Base-by-base conservation (phyloP, 1,284 basidiomycete species). In the Phylloboletellus chloephorus region DNA sequence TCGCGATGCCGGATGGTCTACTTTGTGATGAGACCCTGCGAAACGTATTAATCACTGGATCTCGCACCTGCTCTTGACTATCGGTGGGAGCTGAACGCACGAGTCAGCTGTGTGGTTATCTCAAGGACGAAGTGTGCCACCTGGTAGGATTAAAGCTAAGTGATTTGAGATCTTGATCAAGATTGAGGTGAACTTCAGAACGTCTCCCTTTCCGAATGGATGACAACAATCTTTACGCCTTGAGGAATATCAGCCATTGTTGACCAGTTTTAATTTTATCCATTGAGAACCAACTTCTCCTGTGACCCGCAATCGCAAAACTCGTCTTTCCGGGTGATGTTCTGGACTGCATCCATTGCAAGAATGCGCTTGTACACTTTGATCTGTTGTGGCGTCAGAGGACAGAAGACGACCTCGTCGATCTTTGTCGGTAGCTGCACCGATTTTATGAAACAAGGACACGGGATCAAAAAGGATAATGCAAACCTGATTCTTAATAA, bases 371-470 rank as follows among this genome's bases (percentile, higher is more conserved):
- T 82, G 63, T 94, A 93, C 0, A 79, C 82, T 9, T 61, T 55
- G 15, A 78, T 73, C 60, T 93, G 90, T 25, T 66, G 71, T 0
- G 65, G 45, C 0, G 85, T 84, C 33, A 94, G 64, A 12, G 88
- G 88, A 56, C 90, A 94, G 56, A 93, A 91, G 5, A 92, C 87
- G n/a, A 93, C 82, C 54, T 88, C 72, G 52, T 94, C 90, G 0
- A 72, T 76, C 67, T 94, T 94, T 49, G 69, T 68, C 0, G 90
- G 90, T 10, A 94, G 71, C 79, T 91, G 51, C 29, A 15, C n/a
- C 25, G 24, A 10, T 7, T 20, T 37, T 7, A 29, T 45, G 10
- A 31, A 5, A 25, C 15, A 26, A 39, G 37, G n/a, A 28, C n/a
- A 20, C 4, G 2, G 15, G 17, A 26, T 25, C 12, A 7, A 22